Percentiles rank a stretch among this genome's conserved stretches.
These are phyloP conservation scores for Boletus pseudopeckii DNA, from an alignment of 768 basidiomycete species.

Conservation along the genomic window DNA sequence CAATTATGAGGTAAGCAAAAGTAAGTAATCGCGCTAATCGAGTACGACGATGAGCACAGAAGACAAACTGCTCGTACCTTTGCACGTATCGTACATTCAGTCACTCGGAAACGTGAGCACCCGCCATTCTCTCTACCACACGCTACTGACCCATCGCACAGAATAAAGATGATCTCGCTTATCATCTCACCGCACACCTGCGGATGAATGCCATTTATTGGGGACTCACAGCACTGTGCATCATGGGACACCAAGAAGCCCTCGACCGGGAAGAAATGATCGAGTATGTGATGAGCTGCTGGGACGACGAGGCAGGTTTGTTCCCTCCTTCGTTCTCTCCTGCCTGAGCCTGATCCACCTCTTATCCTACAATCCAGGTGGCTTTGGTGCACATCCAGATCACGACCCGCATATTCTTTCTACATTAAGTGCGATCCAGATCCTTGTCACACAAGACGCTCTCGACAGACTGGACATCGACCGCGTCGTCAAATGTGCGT, in stretches of 20 bases:
- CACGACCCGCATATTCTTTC: conserved; percentile 89
- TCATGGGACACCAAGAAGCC: conserved; percentile 77
- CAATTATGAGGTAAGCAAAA: too few species aligned
- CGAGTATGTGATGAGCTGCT: conserved; percentile 88
- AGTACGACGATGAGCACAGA: conserved; percentile 12
- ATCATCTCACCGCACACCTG: conserved; percentile 89
- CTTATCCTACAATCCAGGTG: conserved; percentile 49
- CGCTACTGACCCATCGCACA: conserved; percentile 27
- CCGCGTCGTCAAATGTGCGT: conserved; percentile 71
- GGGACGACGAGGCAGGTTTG: conserved; percentile 83
- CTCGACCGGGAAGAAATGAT: conserved; percentile 83
- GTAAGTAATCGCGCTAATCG: neutral
- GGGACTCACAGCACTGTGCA: conserved; percentile 84
- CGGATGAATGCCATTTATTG: conserved; percentile 96
- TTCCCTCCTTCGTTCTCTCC: neutral
- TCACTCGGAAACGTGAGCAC: conserved; percentile 60
- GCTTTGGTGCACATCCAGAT: conserved; percentile 86
- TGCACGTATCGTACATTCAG: conserved; percentile 76
- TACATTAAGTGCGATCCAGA: conserved; percentile 90
- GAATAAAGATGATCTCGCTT: conserved; percentile 81
- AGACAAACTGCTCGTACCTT: conserved; percentile 41
- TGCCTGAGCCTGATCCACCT: conserved; percentile 2
- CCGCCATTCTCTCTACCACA: neutral
- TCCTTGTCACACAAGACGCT: conserved; percentile 82
- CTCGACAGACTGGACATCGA: conserved; percentile 66